Conservation (phyloP, 2,329 filamentous ascomycete genomes). For the Xylariaceae sp. region DNA sequence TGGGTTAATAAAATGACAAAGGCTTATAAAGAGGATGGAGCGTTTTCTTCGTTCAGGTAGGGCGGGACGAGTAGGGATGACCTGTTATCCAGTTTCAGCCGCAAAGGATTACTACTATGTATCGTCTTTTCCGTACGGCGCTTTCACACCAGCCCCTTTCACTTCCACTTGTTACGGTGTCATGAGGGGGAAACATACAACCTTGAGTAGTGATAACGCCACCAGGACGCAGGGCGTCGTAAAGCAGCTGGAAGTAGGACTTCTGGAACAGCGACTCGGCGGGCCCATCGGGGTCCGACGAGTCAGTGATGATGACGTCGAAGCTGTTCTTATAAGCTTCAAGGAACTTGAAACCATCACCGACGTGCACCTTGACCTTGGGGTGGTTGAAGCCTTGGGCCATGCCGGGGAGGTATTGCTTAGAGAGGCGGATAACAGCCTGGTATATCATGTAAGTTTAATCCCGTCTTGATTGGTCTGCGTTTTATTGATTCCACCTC, state of each 20-base stretch:
- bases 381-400: conserved; percentile 88
- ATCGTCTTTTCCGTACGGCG: background rate
- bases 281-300: conserved; percentile 92
- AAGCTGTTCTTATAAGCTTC: conserved; percentile 95
- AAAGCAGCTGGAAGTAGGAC: conserved; percentile 93
- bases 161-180: conserved; percentile 26
- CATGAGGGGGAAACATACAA: conserved; percentile 87
- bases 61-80: conserved; percentile 17
- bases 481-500: background rate
- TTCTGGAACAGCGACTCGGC: conserved; percentile 97
- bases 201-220: conserved; percentile 99
- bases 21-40: conserved; percentile 5
- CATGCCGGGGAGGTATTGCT: conserved; percentile 96
- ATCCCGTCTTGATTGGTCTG: background rate
- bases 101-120: conserved; percentile 23
- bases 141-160: conserved; percentile 1
- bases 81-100: conserved; percentile 21
- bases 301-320: conserved; percentile 99
- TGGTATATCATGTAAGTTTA: conserved; percentile 27
- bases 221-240: conserved; percentile 84
- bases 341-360: conserved; percentile 98
- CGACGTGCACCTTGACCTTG: conserved; percentile 87
- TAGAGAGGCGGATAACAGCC: conserved; percentile 96
- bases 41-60: background rate
- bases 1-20: background rate